Percentiles rank a stretch among this genome's conserved stretches.
phyloP scores from a whole-genome alignment of 2,329 filamentous ascomycete species.

The Metarhizium sp. region DNA sequence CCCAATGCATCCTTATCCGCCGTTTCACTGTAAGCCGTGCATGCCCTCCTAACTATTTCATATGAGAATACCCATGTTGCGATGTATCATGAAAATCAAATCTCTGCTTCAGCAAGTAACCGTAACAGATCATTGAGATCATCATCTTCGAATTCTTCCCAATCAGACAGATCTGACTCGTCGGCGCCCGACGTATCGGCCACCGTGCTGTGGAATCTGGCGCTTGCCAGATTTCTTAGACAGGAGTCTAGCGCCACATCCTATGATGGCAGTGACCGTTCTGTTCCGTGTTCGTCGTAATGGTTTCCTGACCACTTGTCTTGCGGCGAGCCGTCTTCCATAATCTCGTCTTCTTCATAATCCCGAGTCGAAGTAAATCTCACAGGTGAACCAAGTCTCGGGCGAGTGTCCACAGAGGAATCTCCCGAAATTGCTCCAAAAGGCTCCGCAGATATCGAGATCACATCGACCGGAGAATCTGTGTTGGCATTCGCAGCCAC shows the following conservation, averaged over 20 bases:
- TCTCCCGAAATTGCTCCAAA: conserved; percentile 15
- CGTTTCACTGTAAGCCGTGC: background rate
- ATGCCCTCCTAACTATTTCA: conserved; percentile 1
- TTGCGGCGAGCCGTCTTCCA: conserved; percentile 4
- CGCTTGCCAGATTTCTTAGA: conserved; percentile 8
- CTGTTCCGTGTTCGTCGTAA: background rate
- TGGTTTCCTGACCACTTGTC: background rate
- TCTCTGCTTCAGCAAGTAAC: conserved; percentile 13
- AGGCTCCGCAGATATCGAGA: conserved; percentile 22
- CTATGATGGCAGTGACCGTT: conserved; percentile 5
- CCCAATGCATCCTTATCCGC: conserved; percentile 1
- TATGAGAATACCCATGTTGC: background rate
- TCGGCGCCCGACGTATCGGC: background rate
- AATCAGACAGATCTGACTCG: conserved; percentile 10
- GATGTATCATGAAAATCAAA: conserved; percentile 5
- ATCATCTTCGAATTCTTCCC: conserved; percentile 19
- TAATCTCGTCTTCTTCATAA: conserved; percentile 1
- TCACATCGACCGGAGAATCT: conserved; percentile 16
- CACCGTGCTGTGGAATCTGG: conserved; percentile 4
- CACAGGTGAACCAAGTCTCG: conserved; percentile 4
- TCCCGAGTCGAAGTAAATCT: conserved; percentile 3
- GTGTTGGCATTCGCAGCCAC: conserved; percentile 17
- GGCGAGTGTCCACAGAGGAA: conserved; percentile 8
- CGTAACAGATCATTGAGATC: conserved; percentile 17
- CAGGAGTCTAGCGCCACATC: background rate